These are phyloP conservation scores for Micromonas pusilla DNA, from an alignment of 139 green algal genomes.

Conservation along the genomic window DNA sequence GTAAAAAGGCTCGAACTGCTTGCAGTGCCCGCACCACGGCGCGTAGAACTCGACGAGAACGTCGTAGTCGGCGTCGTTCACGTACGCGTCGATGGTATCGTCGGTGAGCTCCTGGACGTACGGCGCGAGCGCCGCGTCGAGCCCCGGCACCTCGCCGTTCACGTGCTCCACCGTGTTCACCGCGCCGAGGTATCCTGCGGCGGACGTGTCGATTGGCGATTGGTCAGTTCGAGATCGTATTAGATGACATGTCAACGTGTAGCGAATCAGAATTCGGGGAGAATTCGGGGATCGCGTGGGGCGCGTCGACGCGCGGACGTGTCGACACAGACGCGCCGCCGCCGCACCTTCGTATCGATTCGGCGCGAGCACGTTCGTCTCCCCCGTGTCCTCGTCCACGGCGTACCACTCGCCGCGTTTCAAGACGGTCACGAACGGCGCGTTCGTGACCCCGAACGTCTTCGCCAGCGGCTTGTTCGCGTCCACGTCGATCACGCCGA, in stretches of 20 bases:
- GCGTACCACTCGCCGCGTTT: not conserved
- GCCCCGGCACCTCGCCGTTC: not conserved
- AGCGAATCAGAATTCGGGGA: no score
- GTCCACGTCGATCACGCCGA: not conserved
- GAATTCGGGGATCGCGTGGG: no score
- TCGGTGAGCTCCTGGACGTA: not conserved
- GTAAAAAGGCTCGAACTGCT: slow-evolving; percentile 46
- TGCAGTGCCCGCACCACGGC: slow-evolving; percentile 64
- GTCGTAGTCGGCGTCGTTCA: not conserved
- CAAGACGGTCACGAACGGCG: slow-evolving; percentile 1
- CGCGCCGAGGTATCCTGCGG: not conserved
- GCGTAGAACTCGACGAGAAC: slow-evolving; percentile 65
- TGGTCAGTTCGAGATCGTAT: no score
- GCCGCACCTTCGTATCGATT: no score
- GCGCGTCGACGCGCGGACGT: no score
- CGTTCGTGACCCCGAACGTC: slow-evolving; percentile 6
- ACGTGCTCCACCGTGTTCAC: not conserved
- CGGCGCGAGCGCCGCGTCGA: not conserved
- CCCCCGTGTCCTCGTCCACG: not conserved
- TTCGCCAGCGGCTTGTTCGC: not conserved
- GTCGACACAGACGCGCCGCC: no score
- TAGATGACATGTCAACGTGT: no score
- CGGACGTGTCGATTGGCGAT: no score
- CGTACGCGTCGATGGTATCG: slow-evolving; percentile 26
- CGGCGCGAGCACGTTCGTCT: not conserved